Evolutionary conservation across 495 filamentous ascomycete species (phyloP).

Genomic region (Penicillium lividum): DNA sequence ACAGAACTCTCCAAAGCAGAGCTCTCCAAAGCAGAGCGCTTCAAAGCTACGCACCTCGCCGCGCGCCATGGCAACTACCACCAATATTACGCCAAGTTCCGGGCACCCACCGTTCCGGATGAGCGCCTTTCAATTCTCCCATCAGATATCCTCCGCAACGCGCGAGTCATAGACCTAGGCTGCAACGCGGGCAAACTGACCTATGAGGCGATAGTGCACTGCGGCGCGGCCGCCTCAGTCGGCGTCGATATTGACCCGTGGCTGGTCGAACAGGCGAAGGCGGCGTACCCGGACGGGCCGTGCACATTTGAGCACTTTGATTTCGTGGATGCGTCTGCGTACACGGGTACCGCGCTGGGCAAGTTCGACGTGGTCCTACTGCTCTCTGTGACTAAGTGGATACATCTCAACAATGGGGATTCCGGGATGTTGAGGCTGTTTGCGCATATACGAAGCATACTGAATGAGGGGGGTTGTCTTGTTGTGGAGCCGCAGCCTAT

Average conservation of each 20-base stretch:
- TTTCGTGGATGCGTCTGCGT: conserved; percentile 58
- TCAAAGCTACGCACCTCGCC: conserved; percentile 34
- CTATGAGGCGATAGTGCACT: conserved; percentile 29
- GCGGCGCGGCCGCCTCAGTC: conserved; percentile 27
- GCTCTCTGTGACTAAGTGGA: conserved; percentile 33
- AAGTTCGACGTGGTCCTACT: conserved; percentile 33
- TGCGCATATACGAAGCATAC: conserved; percentile 26
- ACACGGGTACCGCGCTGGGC: conserved; percentile 38
- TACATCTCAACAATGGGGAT: conserved; percentile 34
- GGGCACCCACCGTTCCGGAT: conserved; percentile 29
- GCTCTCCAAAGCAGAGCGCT: conserved; percentile 31
- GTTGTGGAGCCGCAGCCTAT: conserved; percentile 34
- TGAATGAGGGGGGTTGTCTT: conserved; percentile 32
- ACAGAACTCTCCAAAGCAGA: conserved; percentile 22
- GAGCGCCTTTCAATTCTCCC: conserved; percentile 33
- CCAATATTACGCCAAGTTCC: conserved; percentile 35
- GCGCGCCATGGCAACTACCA: conserved; percentile 35
- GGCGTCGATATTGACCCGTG: conserved; percentile 35
- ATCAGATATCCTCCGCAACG: conserved; percentile 29
- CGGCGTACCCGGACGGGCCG: conserved; percentile 28
- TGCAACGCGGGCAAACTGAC: conserved; percentile 34
- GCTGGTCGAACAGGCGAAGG: conserved; percentile 33
- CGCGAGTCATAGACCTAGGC: conserved; percentile 32
- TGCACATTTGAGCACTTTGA: conserved; percentile 35
- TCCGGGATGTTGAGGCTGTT: conserved; percentile 29